Evolutionary conservation across 2,329 filamentous ascomycete genomes (phyloP), one percentile per base, ranked within the genome.

Genomic region (Xylariales sp.): DNA sequence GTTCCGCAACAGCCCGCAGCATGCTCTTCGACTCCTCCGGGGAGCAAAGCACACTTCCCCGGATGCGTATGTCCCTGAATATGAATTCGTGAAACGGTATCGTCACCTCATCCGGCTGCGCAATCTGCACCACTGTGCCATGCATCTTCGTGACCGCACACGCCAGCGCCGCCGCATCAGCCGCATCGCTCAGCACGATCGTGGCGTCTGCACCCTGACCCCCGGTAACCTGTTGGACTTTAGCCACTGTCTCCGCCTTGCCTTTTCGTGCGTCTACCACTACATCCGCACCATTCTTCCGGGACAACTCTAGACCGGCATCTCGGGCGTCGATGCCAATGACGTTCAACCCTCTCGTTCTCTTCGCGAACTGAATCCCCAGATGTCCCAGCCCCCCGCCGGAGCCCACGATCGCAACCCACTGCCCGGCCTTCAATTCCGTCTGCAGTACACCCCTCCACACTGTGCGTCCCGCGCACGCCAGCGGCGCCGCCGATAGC

Each of bases 91-190:
- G 76, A 43, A 78, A 84, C n/a, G 64, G 64, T 5, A 84, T 80
- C 27, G 76, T 76, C 9, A 76, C 74, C 4, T 61, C 72, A 1
- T 82, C 78, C 1, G 81, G 81, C 5, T 76, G 76, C 40, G 63
- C 76, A 35, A 82, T 70, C 54, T 82, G 75, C 2, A 82, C 63
- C 52, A 80, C 63, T 0, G 62, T 68, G 3, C 76, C 77, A 51
- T 82, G 78, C 68, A 74, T 79, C 51, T 66, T 71, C 0, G 78
- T 82, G 1, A 79, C 61, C 0, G 75, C 76, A 39, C 72, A 76
- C 0, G 66, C 70, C 16, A 70, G 56, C 4, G 66, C 74, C 29
- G 74, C 69, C 3, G 77, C 70, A 0, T 58, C 59, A 2, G 62
- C 54, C 14, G 73, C 70, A 46, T 81, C 76, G n/a, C 68, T 68